Percentiles rank a stretch among this genome's conserved stretches.
Conservation (phyloP, 257 asterid genomes). For the Salvia splendens region DNA sequence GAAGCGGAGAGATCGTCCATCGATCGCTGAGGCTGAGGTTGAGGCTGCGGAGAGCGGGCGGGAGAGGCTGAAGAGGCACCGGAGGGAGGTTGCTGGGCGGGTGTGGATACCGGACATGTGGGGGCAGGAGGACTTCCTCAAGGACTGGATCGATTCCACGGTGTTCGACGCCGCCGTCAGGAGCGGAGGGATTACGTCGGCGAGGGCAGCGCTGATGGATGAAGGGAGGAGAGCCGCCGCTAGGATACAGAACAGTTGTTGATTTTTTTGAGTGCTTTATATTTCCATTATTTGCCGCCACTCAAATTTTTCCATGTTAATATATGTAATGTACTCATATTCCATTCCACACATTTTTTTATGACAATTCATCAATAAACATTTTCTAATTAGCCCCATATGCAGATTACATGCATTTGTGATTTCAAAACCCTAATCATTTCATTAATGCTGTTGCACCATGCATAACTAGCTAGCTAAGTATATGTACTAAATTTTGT, state of each 20-base stretch:
- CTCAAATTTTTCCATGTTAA: too few species aligned
- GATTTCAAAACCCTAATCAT: too few species aligned
- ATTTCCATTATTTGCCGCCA: neutral
- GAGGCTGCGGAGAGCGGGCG: slow-evolving; percentile 43
- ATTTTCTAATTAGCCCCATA: too few species aligned
- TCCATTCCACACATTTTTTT: too few species aligned
- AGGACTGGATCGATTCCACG: slow-evolving; percentile 79
- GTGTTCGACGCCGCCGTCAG: slow-evolving; percentile 65
- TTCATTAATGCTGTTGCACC: too few species aligned
- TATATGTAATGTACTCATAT: too few species aligned
- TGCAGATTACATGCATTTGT: too few species aligned
- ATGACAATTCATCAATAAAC: too few species aligned
- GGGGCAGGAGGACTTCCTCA: slow-evolving; percentile 76
- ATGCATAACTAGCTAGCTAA: too few species aligned
- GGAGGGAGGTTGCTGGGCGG: slow-evolving; percentile 73
- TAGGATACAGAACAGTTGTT: slow-evolving; percentile 47
- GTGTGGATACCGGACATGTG: slow-evolving; percentile 92
- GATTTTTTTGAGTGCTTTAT: neutral
- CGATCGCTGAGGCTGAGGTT: neutral
- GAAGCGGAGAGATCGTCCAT: neutral
- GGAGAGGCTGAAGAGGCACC: slow-evolving; percentile 79
- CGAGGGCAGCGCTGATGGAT: slow-evolving; percentile 65
- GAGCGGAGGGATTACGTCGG: slow-evolving; percentile 55
- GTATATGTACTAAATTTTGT: too few species aligned
- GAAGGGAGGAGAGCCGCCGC: slow-evolving; percentile 51